phyloP scores from a whole-genome alignment of 805 yeast species.

The Monosporozyma yasuniensis region DNA sequence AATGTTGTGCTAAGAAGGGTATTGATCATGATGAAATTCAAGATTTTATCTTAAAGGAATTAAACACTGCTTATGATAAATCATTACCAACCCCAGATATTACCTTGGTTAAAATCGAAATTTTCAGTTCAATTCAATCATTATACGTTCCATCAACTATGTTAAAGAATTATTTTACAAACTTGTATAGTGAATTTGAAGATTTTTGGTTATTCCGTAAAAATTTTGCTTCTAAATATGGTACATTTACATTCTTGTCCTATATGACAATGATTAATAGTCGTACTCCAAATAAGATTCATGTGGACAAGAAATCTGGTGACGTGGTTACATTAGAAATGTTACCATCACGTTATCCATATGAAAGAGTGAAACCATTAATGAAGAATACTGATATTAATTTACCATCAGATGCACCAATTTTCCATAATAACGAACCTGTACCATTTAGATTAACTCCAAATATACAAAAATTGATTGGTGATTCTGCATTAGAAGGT shows the following conservation, averaged over 20 bases:
- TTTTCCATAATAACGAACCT: conserved; percentile 82
- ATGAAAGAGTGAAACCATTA: conserved; percentile 33
- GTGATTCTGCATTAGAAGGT: conserved; percentile 91
- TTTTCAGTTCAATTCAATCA: conserved; percentile 81
- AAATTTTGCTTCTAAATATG: conserved; percentile 91
- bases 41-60: conserved; percentile 72
- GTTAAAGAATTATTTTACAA: conserved; percentile 66
- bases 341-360: conserved; percentile 78
- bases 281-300: conserved; percentile 89
- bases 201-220: conserved; percentile 97
- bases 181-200: conserved; percentile 65
- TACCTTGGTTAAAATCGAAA: conserved; percentile 81
- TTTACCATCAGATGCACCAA: conserved; percentile 48
- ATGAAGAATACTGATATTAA: conserved; percentile 31
- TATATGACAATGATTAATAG: conserved; percentile 89
- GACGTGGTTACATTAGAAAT: conserved; percentile 90
- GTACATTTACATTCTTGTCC: conserved; percentile 84
- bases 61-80: conserved; percentile 89
- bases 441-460: conserved; percentile 97
- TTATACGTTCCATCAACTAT: conserved; percentile 78
- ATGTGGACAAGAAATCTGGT: conserved; percentile 73
- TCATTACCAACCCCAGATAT: conserved; percentile 89
- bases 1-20: conserved; percentile 63
- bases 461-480: conserved; percentile 85
- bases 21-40: conserved; percentile 84